Conservation (phyloP, 176 grass and related monocot species). For the Cocos nucifera region DNA sequence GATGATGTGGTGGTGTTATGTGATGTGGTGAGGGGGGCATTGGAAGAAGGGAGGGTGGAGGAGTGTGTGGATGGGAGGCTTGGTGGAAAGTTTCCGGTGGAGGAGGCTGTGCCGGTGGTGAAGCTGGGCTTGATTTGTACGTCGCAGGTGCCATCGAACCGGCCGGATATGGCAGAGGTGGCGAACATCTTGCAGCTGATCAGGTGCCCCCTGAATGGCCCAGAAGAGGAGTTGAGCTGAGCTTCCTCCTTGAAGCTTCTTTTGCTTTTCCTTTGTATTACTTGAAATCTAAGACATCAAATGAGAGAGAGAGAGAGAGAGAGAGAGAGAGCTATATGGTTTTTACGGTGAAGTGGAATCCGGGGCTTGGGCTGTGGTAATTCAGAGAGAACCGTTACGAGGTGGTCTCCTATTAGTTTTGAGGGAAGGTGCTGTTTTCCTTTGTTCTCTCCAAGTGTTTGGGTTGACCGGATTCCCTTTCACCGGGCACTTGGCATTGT, state of each 20-base stretch:
- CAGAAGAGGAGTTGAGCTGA: slow-evolving; percentile 59
- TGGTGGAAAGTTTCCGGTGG: slow-evolving; percentile 53
- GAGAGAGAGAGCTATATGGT: background rate
- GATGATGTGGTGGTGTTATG: slow-evolving; percentile 86
- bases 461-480: slow-evolving; percentile 1
- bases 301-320: background rate
- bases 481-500: background rate
- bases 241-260: slow-evolving; percentile 5
- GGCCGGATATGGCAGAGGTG: slow-evolving; percentile 75
- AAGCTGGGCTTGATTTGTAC: slow-evolving; percentile 85
- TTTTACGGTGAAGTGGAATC: slow-evolving; percentile 14
- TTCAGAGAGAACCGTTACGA: background rate
- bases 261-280: slow-evolving; percentile 15
- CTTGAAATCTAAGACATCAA: slow-evolving; percentile 4
- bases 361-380: background rate
- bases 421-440: background rate
- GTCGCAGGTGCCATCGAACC: slow-evolving; percentile 85
- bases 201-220: slow-evolving; percentile 46
- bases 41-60: slow-evolving; percentile 68
- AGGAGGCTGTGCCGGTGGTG: slow-evolving; percentile 68
- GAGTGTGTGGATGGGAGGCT: slow-evolving; percentile 58
- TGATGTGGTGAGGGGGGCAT: slow-evolving; percentile 57
- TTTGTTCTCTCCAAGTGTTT: background rate
- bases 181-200: slow-evolving; percentile 80
- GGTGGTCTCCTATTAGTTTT: background rate